Evolutionary conservation across 2,329 filamentous ascomycete species (phyloP).

Genomic region (Cadophora sp.): DNA sequence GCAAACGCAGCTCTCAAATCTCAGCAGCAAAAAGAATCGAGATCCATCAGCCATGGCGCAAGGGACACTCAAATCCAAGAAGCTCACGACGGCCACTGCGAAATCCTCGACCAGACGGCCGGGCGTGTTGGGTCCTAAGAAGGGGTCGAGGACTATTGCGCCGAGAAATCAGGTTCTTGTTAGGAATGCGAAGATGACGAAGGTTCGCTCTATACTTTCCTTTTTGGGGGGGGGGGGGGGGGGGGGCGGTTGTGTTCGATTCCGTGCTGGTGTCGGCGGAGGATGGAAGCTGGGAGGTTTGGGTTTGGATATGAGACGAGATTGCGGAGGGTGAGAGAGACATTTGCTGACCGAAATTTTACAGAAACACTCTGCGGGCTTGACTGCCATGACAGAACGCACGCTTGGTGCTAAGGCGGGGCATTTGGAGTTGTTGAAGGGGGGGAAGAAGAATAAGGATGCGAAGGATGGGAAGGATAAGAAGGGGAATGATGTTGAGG

Average conservation of each 20-base stretch:
- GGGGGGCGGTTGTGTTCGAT: no score
- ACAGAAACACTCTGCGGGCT: slow-evolving; percentile 66
- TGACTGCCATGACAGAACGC: slow-evolving; percentile 71
- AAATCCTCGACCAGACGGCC: slow-evolving; percentile 40
- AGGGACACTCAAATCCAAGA: slow-evolving; percentile 43
- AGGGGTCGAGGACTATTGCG: slow-evolving; percentile 67
- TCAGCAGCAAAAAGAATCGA: slow-evolving; percentile 4
- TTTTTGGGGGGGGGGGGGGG: no score
- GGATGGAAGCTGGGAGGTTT: background rate
- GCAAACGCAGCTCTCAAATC: no score
- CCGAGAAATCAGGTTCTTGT: slow-evolving; percentile 69
- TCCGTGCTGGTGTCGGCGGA: background rate
- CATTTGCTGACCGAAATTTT: slow-evolving; percentile 10
- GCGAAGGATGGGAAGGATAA: slow-evolving; percentile 46
- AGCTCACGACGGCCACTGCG: slow-evolving; percentile 39
- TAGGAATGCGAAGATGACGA: slow-evolving; percentile 66
- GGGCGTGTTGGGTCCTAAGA: slow-evolving; percentile 55
- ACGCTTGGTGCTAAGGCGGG: slow-evolving; percentile 70
- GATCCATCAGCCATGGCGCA: slow-evolving; percentile 43
- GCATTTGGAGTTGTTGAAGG: slow-evolving; percentile 71
- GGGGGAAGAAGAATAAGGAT: slow-evolving; percentile 67
- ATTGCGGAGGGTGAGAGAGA: no score
- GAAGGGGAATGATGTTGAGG: slow-evolving; percentile 45
- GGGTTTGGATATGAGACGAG: no score
- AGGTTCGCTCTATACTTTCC: slow-evolving; percentile 48